Evolutionary conservation across 1,139 yeast species (phyloP), one percentile per base, ranked within the genome.

Genomic region (Schwanniomyces etchellsii): DNA sequence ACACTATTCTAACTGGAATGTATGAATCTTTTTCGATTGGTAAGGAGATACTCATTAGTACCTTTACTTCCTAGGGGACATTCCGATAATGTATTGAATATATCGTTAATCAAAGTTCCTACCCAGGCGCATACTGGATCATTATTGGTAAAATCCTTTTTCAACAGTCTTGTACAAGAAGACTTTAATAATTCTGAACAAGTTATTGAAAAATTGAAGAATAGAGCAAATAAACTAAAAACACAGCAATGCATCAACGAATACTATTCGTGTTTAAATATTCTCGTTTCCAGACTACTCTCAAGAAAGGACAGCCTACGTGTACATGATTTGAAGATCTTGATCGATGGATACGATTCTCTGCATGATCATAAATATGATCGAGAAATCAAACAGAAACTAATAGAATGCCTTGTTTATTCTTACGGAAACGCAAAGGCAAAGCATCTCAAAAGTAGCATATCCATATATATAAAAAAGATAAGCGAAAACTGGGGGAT

Each of bases 261-360:
- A 15, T 47, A 43, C 29, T 39, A 32, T 16, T 46, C 52, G 3
- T 45, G 48, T 20, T 33, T 46, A 15, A 26, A 28, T 14, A 33
- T 47, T 4, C 34, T 44, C 10, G 26, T 44, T 13, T 14, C 41
- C 5, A 32, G 33, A 23, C 20, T 31, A 11, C 14, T 32, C 11
- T 28, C 35, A 3, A 20, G 29, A 10, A 25, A 25, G 4, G 33
- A 35, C 16, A 15, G 26, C 9, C 13, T 40, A 9, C 27, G 30
- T 9, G 31, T 44, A 21, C 42, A 40, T 28, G 37, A 40, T 24
- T 22, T 44, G 10, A 46, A 42, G 30, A 28, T 35, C 1, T 29
- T 43, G 17, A 31, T 43, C 11, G 50, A 43, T 23, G 41, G 34
- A 11, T 38, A 30, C 22, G 28, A 20, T 7, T 13, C 26, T 9